Percentiles rank a stretch among this genome's conserved stretches.
Conservation (phyloP, 768 basidiomycete genomes). For the Suillus plorans region DNA sequence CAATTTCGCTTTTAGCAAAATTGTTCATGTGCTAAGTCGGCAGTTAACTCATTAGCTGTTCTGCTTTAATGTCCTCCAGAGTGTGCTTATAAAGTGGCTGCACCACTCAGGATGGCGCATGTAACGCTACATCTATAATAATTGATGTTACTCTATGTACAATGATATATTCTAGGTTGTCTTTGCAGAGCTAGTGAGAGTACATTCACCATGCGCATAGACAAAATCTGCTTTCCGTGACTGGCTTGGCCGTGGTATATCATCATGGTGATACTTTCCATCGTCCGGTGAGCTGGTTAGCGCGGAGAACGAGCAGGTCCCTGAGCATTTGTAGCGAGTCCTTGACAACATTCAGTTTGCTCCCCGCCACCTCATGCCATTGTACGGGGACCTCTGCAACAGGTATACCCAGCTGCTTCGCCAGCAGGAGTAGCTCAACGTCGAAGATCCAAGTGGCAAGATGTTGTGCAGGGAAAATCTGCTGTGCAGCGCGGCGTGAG, state of each 20-base stretch:
- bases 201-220: not conserved
- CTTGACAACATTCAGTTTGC: slow-evolving; percentile 83
- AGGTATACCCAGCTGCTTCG: slow-evolving; percentile 75
- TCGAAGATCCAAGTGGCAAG: slow-evolving; percentile 96
- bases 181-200: not conserved
- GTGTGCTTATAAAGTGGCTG: not conserved
- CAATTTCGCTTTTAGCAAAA: not conserved
- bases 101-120: not conserved
- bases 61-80: no score
- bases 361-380: slow-evolving; percentile 93
- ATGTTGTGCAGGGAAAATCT: slow-evolving; percentile 85
- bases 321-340: slow-evolving; percentile 89
- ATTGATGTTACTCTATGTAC: not conserved
- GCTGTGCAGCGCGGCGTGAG: slow-evolving; percentile 74
- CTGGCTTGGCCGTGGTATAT: slow-evolving; percentile 16
- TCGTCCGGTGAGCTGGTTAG: slow-evolving; percentile 75
- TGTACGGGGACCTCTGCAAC: slow-evolving; percentile 84
- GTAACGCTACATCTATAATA: not conserved
- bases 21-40: not conserved
- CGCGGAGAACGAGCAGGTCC: slow-evolving; percentile 81
- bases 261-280: slow-evolving; percentile 50
- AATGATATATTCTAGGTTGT: not conserved
- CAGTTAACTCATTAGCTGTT: not conserved
- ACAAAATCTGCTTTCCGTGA: not conserved
- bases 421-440: slow-evolving; percentile 87